Percentiles rank a stretch among this genome's conserved stretches.
phyloP scores from a whole-genome alignment of 768 basidiomycete genomes.

The Pulveroboletus frians region DNA sequence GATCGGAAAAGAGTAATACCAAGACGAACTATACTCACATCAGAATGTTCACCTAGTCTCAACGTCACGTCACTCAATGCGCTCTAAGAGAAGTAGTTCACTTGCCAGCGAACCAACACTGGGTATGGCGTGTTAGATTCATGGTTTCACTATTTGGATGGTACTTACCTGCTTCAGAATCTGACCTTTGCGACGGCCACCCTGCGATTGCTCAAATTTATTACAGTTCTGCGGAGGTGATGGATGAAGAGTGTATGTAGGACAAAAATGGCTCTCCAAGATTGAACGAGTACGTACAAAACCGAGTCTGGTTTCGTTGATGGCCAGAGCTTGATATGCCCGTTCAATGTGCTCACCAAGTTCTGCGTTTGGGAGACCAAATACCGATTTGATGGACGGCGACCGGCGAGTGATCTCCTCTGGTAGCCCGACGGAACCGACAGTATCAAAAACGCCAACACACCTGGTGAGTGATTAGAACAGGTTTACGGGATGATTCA shows the following conservation, averaged over 20 bases:
- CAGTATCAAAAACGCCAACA: conserved; percentile 73
- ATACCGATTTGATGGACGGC: conserved; percentile 44
- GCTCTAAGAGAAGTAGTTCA: not conserved
- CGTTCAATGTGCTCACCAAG: conserved; percentile 60
- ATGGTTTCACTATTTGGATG: not conserved
- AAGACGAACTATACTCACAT: conserved; percentile 5
- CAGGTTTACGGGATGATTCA: not conserved
- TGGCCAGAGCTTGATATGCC: conserved; percentile 68
- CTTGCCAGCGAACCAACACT: conserved; percentile 73
- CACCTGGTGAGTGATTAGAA: conserved; percentile 37
- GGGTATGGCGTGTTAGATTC: conserved; percentile 5
- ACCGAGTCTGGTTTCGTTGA: conserved; percentile 62
- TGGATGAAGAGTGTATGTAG: not conserved
- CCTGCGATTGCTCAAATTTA: conserved; percentile 56
- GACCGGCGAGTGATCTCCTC: conserved; percentile 51
- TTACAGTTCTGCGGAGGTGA: conserved; percentile 43
- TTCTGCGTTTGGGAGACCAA: conserved; percentile 57
- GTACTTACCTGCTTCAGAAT: conserved; percentile 52
- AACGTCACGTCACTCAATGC: conserved; percentile 6
- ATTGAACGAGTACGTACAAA: conserved; percentile 44
- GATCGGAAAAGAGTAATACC: not conserved
- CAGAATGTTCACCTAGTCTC: conserved; percentile 27
- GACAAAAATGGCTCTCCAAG: not conserved
- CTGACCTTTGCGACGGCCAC: conserved; percentile 51
- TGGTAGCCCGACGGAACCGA: conserved; percentile 67